phyloP scores from a whole-genome alignment of 306 rosid genomes.

The Potentilla sterilis region DNA sequence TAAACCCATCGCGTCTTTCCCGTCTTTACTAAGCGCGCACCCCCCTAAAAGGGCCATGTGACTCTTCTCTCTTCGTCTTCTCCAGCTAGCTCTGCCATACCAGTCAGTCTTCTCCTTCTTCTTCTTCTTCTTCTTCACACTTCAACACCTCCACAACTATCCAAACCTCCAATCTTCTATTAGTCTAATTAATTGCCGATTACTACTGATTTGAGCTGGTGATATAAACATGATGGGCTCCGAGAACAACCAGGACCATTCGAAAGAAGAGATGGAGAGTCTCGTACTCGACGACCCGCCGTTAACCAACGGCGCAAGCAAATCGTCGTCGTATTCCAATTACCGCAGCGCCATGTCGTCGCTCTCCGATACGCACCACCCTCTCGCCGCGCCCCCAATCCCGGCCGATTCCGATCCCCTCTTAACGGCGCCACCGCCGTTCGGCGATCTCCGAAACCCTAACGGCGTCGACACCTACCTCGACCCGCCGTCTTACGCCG shows the following conservation, averaged over 20 bases:
- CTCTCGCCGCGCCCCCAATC: conserved; percentile 34
- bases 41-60: conserved; percentile 28
- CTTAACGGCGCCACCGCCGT: conserved; percentile 43
- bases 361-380: conserved; percentile 49
- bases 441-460: conserved; percentile 40
- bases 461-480: conserved; percentile 39
- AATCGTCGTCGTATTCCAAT: conserved; percentile 51
- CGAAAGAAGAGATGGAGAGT: conserved; percentile 57
- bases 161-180: not conserved
- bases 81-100: conserved; percentile 15
- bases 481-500: conserved; percentile 70
- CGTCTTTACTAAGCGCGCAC: no score
- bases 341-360: conserved; percentile 81
- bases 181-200: not conserved
- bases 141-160: not conserved
- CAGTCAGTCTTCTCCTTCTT: conserved; percentile 9
- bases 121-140: not conserved
- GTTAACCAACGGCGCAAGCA: conserved; percentile 25
- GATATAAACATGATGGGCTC: conserved; percentile 80
- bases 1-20: conserved; percentile 14
- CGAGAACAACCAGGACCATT: conserved; percentile 53
- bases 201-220: not conserved
- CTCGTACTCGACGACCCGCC: conserved; percentile 52
- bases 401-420: conserved; percentile 44
- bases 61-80: conserved; percentile 32